Evolutionary conservation across 1,284 basidiomycete species (phyloP).

Genomic region (Puccinia polysora): DNA sequence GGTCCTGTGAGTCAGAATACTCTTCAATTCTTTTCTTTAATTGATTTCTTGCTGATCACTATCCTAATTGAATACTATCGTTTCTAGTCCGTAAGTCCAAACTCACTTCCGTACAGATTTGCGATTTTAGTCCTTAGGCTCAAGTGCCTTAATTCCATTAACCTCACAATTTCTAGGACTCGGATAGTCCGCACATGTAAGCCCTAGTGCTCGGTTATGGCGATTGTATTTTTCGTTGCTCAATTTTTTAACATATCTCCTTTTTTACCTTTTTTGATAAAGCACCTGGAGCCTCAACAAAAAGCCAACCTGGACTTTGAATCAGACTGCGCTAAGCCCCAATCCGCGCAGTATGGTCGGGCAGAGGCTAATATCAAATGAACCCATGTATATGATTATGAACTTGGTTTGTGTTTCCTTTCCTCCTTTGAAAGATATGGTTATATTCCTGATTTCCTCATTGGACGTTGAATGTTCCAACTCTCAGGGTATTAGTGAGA

Average conservation of each 20-base stretch:
- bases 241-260: neutral
- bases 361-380: slow-evolving; percentile 70
- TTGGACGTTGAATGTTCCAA: neutral
- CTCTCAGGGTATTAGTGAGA: slow-evolving; percentile 35
- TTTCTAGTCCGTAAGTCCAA: slow-evolving; percentile 20
- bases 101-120: neutral
- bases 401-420: slow-evolving; percentile 45
- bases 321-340: slow-evolving; percentile 65
- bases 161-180: slow-evolving; percentile 13
- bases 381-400: slow-evolving; percentile 63
- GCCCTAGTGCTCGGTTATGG: neutral
- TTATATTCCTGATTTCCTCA: neutral
- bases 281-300: slow-evolving; percentile 64
- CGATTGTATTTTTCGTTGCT: neutral
- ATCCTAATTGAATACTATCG: neutral
- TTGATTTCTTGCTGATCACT: neutral
- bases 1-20: slow-evolving; percentile 48
- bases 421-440: neutral
- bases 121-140: neutral
- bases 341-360: slow-evolving; percentile 66
- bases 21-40: too few relatives aligned
- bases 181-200: slow-evolving; percentile 30
- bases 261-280: neutral
- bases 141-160: too few relatives aligned
- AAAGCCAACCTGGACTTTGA: slow-evolving; percentile 71